phyloP scores from a whole-genome alignment of 2,329 filamentous ascomycete genomes.

The Paraphaeosphaeria minitans region DNA sequence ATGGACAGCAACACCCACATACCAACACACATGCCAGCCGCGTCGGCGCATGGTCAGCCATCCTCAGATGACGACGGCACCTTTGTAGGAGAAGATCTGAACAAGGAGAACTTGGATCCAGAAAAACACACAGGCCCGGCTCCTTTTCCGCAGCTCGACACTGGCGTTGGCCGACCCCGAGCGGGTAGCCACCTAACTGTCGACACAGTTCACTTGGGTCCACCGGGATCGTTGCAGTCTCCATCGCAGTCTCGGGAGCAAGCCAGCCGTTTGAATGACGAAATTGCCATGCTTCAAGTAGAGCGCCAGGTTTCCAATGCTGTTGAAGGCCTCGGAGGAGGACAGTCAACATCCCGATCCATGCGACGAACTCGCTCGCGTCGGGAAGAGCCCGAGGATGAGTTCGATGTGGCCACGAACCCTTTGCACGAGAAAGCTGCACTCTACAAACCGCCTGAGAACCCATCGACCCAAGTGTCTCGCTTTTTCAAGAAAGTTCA shows the following conservation, averaged over 20 bases:
- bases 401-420: constrained; percentile 70
- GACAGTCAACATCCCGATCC: constrained; percentile 48
- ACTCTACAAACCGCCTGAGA: constrained; percentile 67
- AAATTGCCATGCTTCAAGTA: constrained; percentile 67
- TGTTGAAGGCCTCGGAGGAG: constrained; percentile 44
- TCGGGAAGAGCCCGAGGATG: constrained; percentile 64
- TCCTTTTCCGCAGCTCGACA: neutral
- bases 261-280: constrained; percentile 66
- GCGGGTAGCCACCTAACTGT: constrained; percentile 55
- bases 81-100: constrained; percentile 43
- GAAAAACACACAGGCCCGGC: neutral
- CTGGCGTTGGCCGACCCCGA: constrained; percentile 24
- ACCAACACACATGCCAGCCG: constrained; percentile 5
- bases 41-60: constrained; percentile 22
- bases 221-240: constrained; percentile 48
- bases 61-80: constrained; percentile 48
- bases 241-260: constrained; percentile 64
- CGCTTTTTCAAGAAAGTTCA: constrained; percentile 69
- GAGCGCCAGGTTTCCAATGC: constrained; percentile 63
- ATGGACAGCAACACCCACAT: constrained; percentile 33
- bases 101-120: constrained; percentile 34
- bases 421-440: constrained; percentile 70
- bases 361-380: constrained; percentile 59
- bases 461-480: constrained; percentile 65
- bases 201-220: constrained; percentile 44